Percentiles rank a stretch among this genome's conserved stretches.
phyloP scores from a whole-genome alignment of 108 stramenopile species.

The Skeletonema potamos region DNA sequence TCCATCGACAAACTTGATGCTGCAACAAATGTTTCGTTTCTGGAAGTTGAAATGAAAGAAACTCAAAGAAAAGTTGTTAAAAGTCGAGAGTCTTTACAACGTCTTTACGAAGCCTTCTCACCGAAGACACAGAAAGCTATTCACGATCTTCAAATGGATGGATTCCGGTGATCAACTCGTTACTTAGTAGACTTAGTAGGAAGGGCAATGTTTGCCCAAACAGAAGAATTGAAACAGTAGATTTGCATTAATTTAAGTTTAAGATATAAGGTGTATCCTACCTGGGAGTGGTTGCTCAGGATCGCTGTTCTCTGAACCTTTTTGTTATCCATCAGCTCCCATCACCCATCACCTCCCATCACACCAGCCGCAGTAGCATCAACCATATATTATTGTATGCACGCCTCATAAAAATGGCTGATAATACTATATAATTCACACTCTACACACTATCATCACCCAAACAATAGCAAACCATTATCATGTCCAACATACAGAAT shows the following conservation, averaged over 20 bases:
- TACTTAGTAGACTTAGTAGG: background rate
- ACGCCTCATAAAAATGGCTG: too few relatives aligned
- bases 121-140: background rate
- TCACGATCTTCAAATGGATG: background rate
- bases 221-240: background rate
- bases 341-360: too few relatives aligned
- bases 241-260: too few relatives aligned
- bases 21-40: background rate
- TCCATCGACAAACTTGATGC: background rate
- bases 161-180: background rate
- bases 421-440: too few relatives aligned
- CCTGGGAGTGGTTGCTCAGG: too few relatives aligned
- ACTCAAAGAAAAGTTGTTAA: background rate
- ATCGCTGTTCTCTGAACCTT: too few relatives aligned
- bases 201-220: too few relatives aligned
- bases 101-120: background rate
- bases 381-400: too few relatives aligned
- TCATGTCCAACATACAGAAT: background rate
- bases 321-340: too few relatives aligned
- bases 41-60: background rate
- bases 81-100: background rate
- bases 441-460: background rate
- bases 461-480: background rate
- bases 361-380: too few relatives aligned
- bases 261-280: too few relatives aligned